Evolutionary conservation across 805 yeast genomes (phyloP).

Genomic region (Wickerhamomyces xylosicus): DNA sequence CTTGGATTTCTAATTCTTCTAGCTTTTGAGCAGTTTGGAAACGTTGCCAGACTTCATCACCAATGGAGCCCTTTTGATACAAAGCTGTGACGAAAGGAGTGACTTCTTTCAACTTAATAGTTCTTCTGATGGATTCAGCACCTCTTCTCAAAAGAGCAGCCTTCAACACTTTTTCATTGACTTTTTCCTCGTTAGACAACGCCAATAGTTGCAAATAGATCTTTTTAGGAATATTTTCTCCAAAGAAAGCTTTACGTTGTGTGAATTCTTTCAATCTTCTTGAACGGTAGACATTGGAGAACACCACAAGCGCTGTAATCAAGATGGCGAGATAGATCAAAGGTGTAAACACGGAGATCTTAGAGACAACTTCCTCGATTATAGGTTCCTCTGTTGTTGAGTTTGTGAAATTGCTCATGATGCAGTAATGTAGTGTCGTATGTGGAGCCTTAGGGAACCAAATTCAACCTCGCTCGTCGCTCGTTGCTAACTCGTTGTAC

Average conservation of each 20-base stretch:
- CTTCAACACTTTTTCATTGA: constrained; percentile 70
- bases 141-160: constrained; percentile 62
- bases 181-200: constrained; percentile 34
- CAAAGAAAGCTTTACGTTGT: constrained; percentile 64
- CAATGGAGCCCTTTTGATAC: constrained; percentile 83
- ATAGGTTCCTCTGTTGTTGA: constrained; percentile 4
- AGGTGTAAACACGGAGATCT: constrained; percentile 58
- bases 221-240: constrained; percentile 53
- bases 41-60: constrained; percentile 80
- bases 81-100: constrained; percentile 59
- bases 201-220: constrained; percentile 48
- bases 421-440: no score
- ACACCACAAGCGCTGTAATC: constrained; percentile 53
- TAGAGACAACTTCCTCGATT: constrained; percentile 3
- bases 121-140: constrained; percentile 80
- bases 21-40: constrained; percentile 68
- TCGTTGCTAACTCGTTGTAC: neutral
- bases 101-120: constrained; percentile 72
- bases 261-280: constrained; percentile 39
- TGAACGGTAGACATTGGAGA: constrained; percentile 61
- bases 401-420: no score
- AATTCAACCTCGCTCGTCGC: neutral
- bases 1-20: constrained; percentile 74
- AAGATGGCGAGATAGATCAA: constrained; percentile 64
- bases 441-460: no score